Evolutionary conservation across 2,329 filamentous ascomycete genomes (phyloP).

Genomic region (Macroventuria anomochaeta): DNA sequence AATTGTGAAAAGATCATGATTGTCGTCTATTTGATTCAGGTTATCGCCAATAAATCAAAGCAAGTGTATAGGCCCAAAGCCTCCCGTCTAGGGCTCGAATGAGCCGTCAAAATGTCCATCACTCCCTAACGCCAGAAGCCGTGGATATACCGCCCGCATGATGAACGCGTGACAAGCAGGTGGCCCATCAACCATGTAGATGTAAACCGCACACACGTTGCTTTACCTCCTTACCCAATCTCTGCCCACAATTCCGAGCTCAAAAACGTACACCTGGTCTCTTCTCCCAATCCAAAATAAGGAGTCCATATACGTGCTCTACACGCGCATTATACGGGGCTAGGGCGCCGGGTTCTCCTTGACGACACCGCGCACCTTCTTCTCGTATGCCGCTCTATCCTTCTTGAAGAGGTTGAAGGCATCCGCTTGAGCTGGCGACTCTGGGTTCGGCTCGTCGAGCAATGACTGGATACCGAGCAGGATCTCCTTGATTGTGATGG

Average conservation of each 20-base stretch:
- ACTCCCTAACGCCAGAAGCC: constrained; percentile 16
- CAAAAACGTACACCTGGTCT: background rate
- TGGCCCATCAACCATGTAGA: background rate
- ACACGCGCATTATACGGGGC: background rate
- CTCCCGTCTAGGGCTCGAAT: constrained; percentile 1
- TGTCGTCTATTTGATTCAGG: background rate
- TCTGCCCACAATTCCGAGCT: background rate
- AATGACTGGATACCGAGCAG: constrained; percentile 94
- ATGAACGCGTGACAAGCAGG: background rate
- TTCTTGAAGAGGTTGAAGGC: constrained; percentile 97
- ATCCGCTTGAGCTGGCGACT: constrained; percentile 94
- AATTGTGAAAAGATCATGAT: too few relatives aligned
- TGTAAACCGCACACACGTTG: background rate
- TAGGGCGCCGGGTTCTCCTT: constrained; percentile 84
- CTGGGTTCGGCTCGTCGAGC: constrained; percentile 94
- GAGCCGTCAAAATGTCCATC: constrained; percentile 8
- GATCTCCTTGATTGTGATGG: constrained; percentile 98
- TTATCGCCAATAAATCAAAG: background rate
- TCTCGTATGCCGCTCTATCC: constrained; percentile 85
- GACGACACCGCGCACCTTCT: constrained; percentile 83
- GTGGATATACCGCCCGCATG: constrained; percentile 6
- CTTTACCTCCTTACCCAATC: background rate
- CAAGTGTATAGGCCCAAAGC: background rate
- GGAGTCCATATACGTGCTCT: background rate
- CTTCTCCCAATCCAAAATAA: background rate